A percentile compares a stretch with the other conserved stretches of the same genome.
phyloP scores from a whole-genome alignment of 257 asterid genomes.

The Solanum pennellii region DNA sequence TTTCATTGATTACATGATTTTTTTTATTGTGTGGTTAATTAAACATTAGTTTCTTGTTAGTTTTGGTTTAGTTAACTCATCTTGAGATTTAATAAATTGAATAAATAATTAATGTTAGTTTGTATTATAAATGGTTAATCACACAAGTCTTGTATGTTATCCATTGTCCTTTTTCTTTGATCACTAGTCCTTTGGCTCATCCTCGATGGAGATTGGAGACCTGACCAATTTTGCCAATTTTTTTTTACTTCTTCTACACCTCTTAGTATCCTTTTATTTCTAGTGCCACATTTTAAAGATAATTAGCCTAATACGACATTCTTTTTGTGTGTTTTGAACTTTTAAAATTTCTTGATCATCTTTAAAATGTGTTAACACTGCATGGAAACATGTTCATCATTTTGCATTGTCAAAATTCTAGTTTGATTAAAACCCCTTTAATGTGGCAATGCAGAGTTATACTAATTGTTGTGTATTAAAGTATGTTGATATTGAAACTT shows the following conservation, averaged over 20 bases:
- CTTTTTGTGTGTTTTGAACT: not conserved
- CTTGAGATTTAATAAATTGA: too few species aligned
- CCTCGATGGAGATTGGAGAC: not conserved
- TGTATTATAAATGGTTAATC: not conserved
- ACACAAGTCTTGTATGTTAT: too few species aligned
- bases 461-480: too few species aligned
- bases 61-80: not conserved
- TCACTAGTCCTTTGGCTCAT: not conserved
- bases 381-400: not conserved
- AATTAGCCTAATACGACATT: not conserved
- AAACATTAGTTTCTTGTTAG: not conserved
- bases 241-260: not conserved
- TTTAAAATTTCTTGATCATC: not conserved
- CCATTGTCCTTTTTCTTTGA: not conserved
- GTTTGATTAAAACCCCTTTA: not conserved
- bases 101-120: not conserved
- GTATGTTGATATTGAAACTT: too few species aligned
- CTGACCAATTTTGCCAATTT: not conserved
- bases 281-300: not conserved
- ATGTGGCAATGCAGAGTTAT: not conserved
- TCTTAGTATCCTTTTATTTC: not conserved
- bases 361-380: too few species aligned
- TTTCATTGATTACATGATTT: too few species aligned
- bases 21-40: not conserved
- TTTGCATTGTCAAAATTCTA: not conserved